These are phyloP conservation scores for Teratosphaeria nubilosa DNA, from an alignment of 2,329 filamentous ascomycete genomes.

Conservation along the genomic window DNA sequence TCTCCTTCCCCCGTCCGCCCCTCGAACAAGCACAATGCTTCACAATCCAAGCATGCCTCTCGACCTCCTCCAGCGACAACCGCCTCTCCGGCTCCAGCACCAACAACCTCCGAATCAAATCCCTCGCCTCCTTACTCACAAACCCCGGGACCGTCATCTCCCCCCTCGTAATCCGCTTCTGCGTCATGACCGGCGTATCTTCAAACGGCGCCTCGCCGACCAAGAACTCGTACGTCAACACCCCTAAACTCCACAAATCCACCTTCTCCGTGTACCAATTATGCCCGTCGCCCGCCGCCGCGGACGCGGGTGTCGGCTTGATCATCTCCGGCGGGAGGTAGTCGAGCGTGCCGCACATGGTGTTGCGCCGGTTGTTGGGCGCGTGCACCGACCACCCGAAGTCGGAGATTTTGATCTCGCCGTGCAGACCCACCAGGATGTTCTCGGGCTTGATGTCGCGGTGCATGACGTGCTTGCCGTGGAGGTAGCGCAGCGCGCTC, in stretches of 20 bases:
- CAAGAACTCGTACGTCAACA: slow-evolving; percentile 91
- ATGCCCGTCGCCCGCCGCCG: slow-evolving; percentile 49
- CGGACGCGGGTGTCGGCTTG: slow-evolving; percentile 40
- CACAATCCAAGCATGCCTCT: slow-evolving; percentile 88
- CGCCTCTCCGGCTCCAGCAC: slow-evolving; percentile 91
- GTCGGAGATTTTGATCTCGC: slow-evolving; percentile 96
- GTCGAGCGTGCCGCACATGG: slow-evolving; percentile 94
- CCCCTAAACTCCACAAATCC: slow-evolving; percentile 90
- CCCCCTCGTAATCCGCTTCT: slow-evolving; percentile 73
- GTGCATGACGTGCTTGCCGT: slow-evolving; percentile 96
- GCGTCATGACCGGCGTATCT: slow-evolving; percentile 89
- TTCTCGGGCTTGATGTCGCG: slow-evolving; percentile 97
- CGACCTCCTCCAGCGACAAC: slow-evolving; percentile 78
- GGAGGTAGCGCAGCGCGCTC: slow-evolving; percentile 78
- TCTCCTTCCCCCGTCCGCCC: slow-evolving; percentile 35
- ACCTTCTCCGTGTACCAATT: slow-evolving; percentile 94
- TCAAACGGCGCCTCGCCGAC: slow-evolving; percentile 96
- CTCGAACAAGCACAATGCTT: slow-evolving; percentile 66
- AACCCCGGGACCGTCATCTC: slow-evolving; percentile 91
- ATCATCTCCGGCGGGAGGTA: slow-evolving; percentile 98
- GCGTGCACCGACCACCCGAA: slow-evolving; percentile 98
- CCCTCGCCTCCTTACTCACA: slow-evolving; percentile 79
- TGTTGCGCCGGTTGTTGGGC: slow-evolving; percentile 84
- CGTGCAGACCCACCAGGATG: slow-evolving; percentile 89
- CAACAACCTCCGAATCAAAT: slow-evolving; percentile 83